These are phyloP conservation scores for Epicoccum sorghinum DNA, from an alignment of 2,329 filamentous ascomycete species.

Conservation along the genomic window DNA sequence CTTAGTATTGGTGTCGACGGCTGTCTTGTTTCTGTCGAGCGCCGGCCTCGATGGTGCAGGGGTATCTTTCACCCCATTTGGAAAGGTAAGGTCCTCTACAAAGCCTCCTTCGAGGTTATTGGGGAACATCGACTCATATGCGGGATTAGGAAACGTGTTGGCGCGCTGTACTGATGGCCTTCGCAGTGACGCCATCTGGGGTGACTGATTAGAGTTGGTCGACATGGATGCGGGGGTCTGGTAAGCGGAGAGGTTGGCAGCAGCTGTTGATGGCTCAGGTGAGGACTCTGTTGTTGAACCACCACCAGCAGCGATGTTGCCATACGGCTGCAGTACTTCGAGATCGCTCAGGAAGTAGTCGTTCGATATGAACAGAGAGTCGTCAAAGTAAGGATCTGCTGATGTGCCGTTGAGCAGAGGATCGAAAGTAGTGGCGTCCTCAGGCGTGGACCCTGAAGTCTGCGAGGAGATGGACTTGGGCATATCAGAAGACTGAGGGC, in stretches of 20 bases:
- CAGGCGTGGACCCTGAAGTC: conserved; percentile 40
- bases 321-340: conserved; percentile 47
- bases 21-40: conserved; percentile 25
- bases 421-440: conserved; percentile 41
- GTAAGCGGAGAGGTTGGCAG: conserved; percentile 26
- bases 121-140: conserved; percentile 46
- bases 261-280: conserved; percentile 40
- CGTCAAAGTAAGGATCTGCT: conserved; percentile 46
- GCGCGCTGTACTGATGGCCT: conserved; percentile 34
- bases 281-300: conserved; percentile 47
- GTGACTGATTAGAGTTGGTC: conserved; percentile 28
- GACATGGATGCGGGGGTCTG: conserved; percentile 33
- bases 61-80: conserved; percentile 39
- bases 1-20: conserved; percentile 35
- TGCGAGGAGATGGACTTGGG: conserved; percentile 43
- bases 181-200: conserved; percentile 34
- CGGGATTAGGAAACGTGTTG: conserved; percentile 43
- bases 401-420: conserved; percentile 35
- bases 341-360: conserved; percentile 50
- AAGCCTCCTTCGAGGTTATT: conserved; percentile 44
- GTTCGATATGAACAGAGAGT: conserved; percentile 45
- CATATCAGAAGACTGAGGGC: conserved; percentile 40
- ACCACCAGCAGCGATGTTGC: conserved; percentile 37
- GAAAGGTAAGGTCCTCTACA: conserved; percentile 47
- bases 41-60: conserved; percentile 22